These are phyloP conservation scores for Ophiostoma montium DNA, from an alignment of 2,329 filamentous ascomycete species.

Conservation along the genomic window DNA sequence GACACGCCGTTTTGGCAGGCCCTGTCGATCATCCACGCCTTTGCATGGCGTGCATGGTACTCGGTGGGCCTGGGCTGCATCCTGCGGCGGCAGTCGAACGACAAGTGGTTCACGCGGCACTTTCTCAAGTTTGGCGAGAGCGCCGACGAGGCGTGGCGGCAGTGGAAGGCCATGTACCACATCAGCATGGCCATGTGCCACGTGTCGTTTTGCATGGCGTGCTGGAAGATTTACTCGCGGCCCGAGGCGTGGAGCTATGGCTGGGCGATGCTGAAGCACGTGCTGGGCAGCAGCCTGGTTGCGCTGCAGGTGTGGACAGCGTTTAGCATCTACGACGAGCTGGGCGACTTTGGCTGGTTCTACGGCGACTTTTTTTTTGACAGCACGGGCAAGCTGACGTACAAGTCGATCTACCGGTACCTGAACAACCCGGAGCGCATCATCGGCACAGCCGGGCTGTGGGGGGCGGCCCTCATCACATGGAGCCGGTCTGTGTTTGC, in stretches of 20 bases:
- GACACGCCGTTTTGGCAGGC: conserved; percentile 60
- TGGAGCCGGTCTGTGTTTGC: conserved; percentile 79
- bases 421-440: conserved; percentile 95
- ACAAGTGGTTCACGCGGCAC: conserved; percentile 92
- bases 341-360: conserved; percentile 98
- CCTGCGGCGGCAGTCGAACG: conserved; percentile 70
- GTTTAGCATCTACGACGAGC: conserved; percentile 81
- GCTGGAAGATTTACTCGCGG: conserved; percentile 92
- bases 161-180: conserved; percentile 96
- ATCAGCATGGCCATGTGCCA: conserved; percentile 86
- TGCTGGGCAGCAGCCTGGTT: conserved; percentile 67
- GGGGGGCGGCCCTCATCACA: conserved; percentile 88
- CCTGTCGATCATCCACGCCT: conserved; percentile 68
- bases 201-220: conserved; percentile 73
- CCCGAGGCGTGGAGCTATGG: conserved; percentile 78
- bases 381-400: conserved; percentile 74
- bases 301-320: conserved; percentile 87
- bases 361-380: conserved; percentile 98
- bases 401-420: conserved; percentile 95
- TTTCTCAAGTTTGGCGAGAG: conserved; percentile 95
- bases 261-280: conserved; percentile 74
- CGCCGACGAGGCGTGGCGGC: conserved; percentile 82
- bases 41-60: conserved; percentile 83
- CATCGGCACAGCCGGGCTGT: conserved; percentile 85
- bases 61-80: conserved; percentile 76